Base-by-base conservation (phyloP, 306 rosid genomes). In the Lathyrus tuberosus region DNA sequence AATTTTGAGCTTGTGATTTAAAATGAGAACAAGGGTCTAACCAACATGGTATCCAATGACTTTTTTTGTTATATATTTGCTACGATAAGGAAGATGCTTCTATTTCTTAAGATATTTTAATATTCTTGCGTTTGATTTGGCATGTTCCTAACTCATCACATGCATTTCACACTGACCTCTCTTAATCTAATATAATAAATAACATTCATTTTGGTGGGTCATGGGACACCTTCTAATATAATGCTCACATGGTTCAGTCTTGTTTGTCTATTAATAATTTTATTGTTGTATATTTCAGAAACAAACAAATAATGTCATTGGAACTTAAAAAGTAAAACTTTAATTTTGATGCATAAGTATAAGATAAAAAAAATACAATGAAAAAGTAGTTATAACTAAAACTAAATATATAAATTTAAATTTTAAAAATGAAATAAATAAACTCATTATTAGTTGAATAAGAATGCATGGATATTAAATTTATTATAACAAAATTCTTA, bases 191-290 rank as follows among this genome's bases (percentile, higher is more conserved):
- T 68, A 17, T 22, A 43, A 22, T 77, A 73, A 69, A 77, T 81
- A 48, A 62, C 82, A 81, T 73, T 69, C 35, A 73, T 67, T 67
- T 76, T 63, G 71, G 85, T 77, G 79, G 85, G 72, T 58, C 84
- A 79, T 47, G 6, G 5, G 11, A 20, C 49, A 48, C 66, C 65
- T 13, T 73, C 78, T 73, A 43, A 42, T 26, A 62, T 53, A 51
- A 42, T 10, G 51, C 71, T 52, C 67, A 70, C 62, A 76, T 76
- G 69, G 35, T 47, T 59, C 5, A 38, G 12, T 28, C 14, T 67
- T 74, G 79, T 74, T 20, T 63, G 48, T 15, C 30, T 62, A 62
- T 11, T 61, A 14, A 10, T 60, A 3, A 44, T 5, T 44, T 2
- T 57, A 57, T 10, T 26, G 14, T 57, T 26, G 13, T 13, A 28